Percentiles rank a stretch among this genome's conserved stretches.
These are phyloP conservation scores for Exophiala sp. DNA, from an alignment of 2,329 filamentous ascomycete species.

Conservation along the genomic window DNA sequence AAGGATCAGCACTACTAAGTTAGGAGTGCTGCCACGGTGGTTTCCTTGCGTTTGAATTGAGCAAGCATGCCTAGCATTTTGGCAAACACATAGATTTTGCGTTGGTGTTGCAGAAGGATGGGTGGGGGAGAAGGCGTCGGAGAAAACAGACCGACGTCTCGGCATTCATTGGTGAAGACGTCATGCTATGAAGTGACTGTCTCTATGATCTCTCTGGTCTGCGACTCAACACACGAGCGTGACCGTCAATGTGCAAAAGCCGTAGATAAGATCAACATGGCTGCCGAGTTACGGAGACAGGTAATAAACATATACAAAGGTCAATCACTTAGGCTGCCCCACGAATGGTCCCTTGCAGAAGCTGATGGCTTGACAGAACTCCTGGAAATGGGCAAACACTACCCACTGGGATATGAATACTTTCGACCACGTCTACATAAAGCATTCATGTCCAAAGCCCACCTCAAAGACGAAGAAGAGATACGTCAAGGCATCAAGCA, in stretches of 20 bases:
- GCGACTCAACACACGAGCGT: no score
- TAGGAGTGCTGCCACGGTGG: neutral
- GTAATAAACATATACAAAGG: slow-evolving; percentile 90
- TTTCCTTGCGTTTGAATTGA: neutral
- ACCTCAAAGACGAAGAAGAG: slow-evolving; percentile 66
- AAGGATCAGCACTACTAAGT: slow-evolving; percentile 9
- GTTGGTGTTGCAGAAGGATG: no score
- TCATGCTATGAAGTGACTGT: neutral
- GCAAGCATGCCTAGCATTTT: no score
- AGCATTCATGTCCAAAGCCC: slow-evolving; percentile 75
- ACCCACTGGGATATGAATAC: slow-evolving; percentile 79
- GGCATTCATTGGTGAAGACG: neutral
- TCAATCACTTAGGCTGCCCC: slow-evolving; percentile 33
- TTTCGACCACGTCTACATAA: slow-evolving; percentile 78
- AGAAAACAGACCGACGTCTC: neutral
- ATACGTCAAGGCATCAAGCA: slow-evolving; percentile 72
- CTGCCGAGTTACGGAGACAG: slow-evolving; percentile 64
- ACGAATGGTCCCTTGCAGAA: neutral
- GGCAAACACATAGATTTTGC: no score
- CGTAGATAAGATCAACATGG: slow-evolving; percentile 33
- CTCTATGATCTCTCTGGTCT: no score
- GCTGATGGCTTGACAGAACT: slow-evolving; percentile 58
- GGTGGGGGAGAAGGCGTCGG: no score
- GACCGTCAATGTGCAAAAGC: no score
- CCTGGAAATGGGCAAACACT: slow-evolving; percentile 77